Percentiles rank a stretch among this genome's conserved stretches.
Evolutionary conservation across 345 rosid genomes (phyloP).

Genomic region (Acer campestre): DNA sequence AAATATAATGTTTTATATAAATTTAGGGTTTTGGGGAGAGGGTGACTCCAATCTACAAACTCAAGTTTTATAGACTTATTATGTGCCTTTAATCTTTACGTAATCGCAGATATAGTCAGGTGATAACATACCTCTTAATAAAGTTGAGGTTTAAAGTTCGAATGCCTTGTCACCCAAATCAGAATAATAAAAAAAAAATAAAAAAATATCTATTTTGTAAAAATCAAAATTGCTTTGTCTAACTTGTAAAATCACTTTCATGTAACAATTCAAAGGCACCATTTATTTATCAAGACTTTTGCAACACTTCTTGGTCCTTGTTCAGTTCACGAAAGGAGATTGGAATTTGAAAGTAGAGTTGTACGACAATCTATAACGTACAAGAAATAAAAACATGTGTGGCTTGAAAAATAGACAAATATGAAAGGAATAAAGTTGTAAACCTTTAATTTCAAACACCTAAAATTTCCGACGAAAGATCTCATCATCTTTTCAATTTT

Average conservation of each 20-base stretch:
- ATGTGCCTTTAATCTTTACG: too few relatives aligned
- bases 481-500: neutral
- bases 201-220: too few relatives aligned
- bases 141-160: too few relatives aligned
- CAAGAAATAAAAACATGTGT: neutral
- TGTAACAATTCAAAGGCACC: neutral
- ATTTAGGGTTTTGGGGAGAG: too few relatives aligned
- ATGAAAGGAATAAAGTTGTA: constrained; percentile 5
- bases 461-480: neutral
- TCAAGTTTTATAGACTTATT: too few relatives aligned
- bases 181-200: too few relatives aligned
- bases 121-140: too few relatives aligned
- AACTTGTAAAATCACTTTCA: neutral
- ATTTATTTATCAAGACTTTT: neutral
- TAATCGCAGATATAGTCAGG: too few relatives aligned
- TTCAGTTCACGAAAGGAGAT: neutral
- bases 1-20: too few relatives aligned
- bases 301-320: neutral
- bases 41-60: too few relatives aligned
- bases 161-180: too few relatives aligned
- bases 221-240: neutral
- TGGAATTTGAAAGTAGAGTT: neutral
- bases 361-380: neutral
- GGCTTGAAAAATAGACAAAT: neutral
- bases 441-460: neutral